phyloP scores from a whole-genome alignment of 306 rosid species.

The Cyclanthera cordifolia region DNA sequence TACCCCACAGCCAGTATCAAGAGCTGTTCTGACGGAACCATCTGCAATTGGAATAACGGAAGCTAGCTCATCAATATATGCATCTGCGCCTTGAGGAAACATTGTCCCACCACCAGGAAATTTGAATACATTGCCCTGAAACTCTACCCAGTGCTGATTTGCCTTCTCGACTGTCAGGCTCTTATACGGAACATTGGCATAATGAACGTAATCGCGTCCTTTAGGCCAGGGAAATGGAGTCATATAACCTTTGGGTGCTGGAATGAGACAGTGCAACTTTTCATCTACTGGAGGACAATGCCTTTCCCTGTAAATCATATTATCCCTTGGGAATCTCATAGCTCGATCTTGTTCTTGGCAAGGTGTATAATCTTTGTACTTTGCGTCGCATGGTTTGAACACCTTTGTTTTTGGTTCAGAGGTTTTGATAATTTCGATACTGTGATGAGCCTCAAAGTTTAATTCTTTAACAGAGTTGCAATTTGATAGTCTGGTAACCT shows the following conservation, averaged over 20 bases:
- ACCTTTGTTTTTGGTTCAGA: constrained; percentile 46
- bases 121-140: constrained; percentile 73
- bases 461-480: constrained; percentile 47
- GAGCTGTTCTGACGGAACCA: constrained; percentile 82
- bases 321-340: constrained; percentile 84
- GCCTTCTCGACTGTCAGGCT: constrained; percentile 91
- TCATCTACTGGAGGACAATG: constrained; percentile 82
- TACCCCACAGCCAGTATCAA: constrained; percentile 97
- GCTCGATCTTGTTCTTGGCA: constrained; percentile 98
- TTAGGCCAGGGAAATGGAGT: constrained; percentile 97
- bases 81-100: constrained; percentile 94
- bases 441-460: constrained; percentile 79
- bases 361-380: constrained; percentile 74
- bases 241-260: constrained; percentile 71
- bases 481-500: constrained; percentile 48
- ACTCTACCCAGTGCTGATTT: constrained; percentile 84
- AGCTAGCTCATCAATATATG: constrained; percentile 82
- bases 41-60: constrained; percentile 72
- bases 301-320: constrained; percentile 94
- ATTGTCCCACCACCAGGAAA: constrained; percentile 99
- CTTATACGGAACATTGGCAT: constrained; percentile 80
- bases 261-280: constrained; percentile 80
- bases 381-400: constrained; percentile 62
- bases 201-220: constrained; percentile 81
- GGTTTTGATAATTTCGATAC: constrained; percentile 31